Percentiles rank a stretch among this genome's conserved stretches.
phyloP scores from a whole-genome alignment of 164 flowering plant genomes.

The Aristolochia contorta region DNA sequence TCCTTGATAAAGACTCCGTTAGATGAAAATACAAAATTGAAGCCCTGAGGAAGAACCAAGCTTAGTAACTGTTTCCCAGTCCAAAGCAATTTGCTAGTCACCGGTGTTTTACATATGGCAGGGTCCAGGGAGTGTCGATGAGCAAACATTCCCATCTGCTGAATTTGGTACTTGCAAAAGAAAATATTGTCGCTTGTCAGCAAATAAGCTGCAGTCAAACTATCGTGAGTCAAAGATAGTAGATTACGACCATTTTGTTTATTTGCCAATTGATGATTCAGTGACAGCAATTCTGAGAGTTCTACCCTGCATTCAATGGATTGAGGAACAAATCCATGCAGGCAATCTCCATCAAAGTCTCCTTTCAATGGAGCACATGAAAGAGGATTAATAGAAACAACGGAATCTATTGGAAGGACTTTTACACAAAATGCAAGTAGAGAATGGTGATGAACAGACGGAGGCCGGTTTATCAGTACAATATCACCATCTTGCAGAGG shows the following conservation, averaged over 20 bases:
- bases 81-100: slow-evolving; percentile 29
- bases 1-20: slow-evolving; percentile 33
- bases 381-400: slow-evolving; percentile 70
- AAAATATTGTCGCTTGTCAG: slow-evolving; percentile 35
- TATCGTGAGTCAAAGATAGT: slow-evolving; percentile 71
- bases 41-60: slow-evolving; percentile 57
- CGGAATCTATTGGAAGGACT: slow-evolving; percentile 52
- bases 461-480: slow-evolving; percentile 80
- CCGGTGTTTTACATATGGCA: slow-evolving; percentile 40
- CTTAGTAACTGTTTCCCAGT: slow-evolving; percentile 76
- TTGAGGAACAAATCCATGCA: slow-evolving; percentile 87
- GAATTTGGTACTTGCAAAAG: slow-evolving; percentile 41
- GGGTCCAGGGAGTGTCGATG: slow-evolving; percentile 25
- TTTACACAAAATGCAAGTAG: slow-evolving; percentile 60
- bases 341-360: slow-evolving; percentile 96
- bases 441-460: slow-evolving; percentile 87
- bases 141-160: slow-evolving; percentile 74
- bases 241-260: slow-evolving; percentile 73
- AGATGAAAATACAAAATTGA: slow-evolving; percentile 30
- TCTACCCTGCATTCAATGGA: slow-evolving; percentile 62
- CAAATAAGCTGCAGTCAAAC: slow-evolving; percentile 66
- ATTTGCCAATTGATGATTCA: slow-evolving; percentile 53
- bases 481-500: slow-evolving; percentile 71
- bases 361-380: slow-evolving; percentile 79
- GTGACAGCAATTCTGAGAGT: slow-evolving; percentile 64